phyloP scores from a whole-genome alignment of 1,139 yeast species.

The Blastobotrys elegans region DNA sequence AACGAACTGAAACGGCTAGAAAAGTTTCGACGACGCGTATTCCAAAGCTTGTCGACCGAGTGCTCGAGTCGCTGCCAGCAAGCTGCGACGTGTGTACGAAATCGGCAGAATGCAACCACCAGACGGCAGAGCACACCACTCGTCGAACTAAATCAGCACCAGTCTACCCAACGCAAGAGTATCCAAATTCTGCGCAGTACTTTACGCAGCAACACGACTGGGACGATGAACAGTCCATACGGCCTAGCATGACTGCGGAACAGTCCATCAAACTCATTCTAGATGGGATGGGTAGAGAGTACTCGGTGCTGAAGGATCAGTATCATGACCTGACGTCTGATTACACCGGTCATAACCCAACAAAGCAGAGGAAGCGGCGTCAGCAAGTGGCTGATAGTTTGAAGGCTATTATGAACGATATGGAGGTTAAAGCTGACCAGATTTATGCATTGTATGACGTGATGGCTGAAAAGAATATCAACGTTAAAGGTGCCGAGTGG shows the following conservation, averaged over 20 bases:
- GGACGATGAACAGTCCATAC: slow-evolving; percentile 28
- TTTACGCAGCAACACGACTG: slow-evolving; percentile 5
- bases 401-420: slow-evolving; percentile 24
- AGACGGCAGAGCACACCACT: background rate
- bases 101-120: background rate
- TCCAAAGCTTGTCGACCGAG: slow-evolving; percentile 15
- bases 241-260: slow-evolving; percentile 32
- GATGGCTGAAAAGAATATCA: slow-evolving; percentile 24
- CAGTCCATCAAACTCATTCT: slow-evolving; percentile 28
- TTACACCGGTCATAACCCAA: slow-evolving; percentile 29
- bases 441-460: slow-evolving; percentile 33
- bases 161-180: background rate
- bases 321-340: slow-evolving; percentile 22
- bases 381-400: slow-evolving; percentile 25
- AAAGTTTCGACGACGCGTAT: too few relatives aligned
- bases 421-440: slow-evolving; percentile 33
- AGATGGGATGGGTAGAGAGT: slow-evolving; percentile 27
- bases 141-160: background rate
- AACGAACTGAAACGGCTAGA: too few relatives aligned
- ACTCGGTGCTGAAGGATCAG: slow-evolving; percentile 24
- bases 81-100: slow-evolving; percentile 12
- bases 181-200: background rate
- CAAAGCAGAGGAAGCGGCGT: slow-evolving; percentile 25
- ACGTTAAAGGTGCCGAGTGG: slow-evolving; percentile 6
- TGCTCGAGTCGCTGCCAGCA: slow-evolving; percentile 11